phyloP scores from a whole-genome alignment of 495 filamentous ascomycete genomes.

The Penicillium simplicissimum region DNA sequence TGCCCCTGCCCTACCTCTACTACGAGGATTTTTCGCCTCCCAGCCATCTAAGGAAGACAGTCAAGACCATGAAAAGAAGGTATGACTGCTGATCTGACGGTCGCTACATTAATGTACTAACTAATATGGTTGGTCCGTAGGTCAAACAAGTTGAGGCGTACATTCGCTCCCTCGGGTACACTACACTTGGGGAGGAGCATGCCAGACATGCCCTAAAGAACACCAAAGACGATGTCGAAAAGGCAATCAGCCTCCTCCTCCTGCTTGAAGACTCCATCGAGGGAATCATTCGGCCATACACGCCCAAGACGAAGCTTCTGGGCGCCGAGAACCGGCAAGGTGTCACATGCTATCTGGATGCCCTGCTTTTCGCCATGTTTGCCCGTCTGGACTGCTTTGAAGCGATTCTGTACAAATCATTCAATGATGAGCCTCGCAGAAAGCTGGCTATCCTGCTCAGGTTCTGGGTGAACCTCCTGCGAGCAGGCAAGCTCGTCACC shows the following conservation, averaged over 20 bases:
- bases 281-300: conserved; percentile 74
- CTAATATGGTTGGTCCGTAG: conserved; percentile 19
- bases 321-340: conserved; percentile 84
- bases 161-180: conserved; percentile 38
- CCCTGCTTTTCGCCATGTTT: conserved; percentile 97
- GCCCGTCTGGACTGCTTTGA: conserved; percentile 86
- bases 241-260: conserved; percentile 71
- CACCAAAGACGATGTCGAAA: conserved; percentile 66
- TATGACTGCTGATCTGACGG: conserved; percentile 10
- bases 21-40: conserved; percentile 40
- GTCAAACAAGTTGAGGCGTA: conserved; percentile 38
- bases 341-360: conserved; percentile 90
- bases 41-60: conserved; percentile 21
- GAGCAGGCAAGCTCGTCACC: conserved; percentile 80
- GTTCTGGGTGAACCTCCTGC: conserved; percentile 90
- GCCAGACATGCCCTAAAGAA: conserved; percentile 68
- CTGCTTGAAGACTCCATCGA: conserved; percentile 77
- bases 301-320: conserved; percentile 66
- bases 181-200: conserved; percentile 47
- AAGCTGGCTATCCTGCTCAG: conserved; percentile 73
- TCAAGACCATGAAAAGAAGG: conserved; percentile 44
- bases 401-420: conserved; percentile 75
- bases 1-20: conserved; percentile 30
- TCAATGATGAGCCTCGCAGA: conserved; percentile 63
- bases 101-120: conserved; percentile 12